Base-by-base conservation (phyloP, 495 filamentous ascomycete species). In the Glonium stellatum region DNA sequence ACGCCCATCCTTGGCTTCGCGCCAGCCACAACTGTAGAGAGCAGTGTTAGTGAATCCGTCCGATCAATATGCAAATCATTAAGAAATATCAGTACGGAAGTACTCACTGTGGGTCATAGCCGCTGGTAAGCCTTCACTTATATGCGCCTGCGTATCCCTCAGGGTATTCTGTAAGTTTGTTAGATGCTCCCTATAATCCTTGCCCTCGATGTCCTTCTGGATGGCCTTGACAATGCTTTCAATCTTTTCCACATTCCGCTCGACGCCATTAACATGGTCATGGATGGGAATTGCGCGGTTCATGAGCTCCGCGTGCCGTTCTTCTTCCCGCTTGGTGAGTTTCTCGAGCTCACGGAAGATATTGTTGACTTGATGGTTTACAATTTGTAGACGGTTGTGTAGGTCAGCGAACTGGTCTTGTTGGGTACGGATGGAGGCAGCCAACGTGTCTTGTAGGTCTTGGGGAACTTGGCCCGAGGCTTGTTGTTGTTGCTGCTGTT, bases 331-430 rank as follows among this genome's bases (percentile, higher is more conserved):
- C 61, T 80, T 76, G 50, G 89, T 81, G 60, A 75, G 75, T 44
- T 77, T 74, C 6, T 76, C 75, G n/a, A 87, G 66, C 47, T 87
- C 78, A 46, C 82, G 82, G 71, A 87, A 80, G 69, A 92, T 78
- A 70, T 78, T 83, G 47, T 81, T 83, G 35, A 89, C 75, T 55
- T 86, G 84, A 63, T 90, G 84, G 76, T 85, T 85, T 62, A 91
- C 76, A 46, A 78, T 79, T 70, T 95, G 87, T 8, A 97, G 72
- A 9, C 89, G 84, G 77, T 87, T 86, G 72, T 90, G 82, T 10
- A 97, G 79, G 68, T 97, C 90, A 15, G 77, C 79, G 69, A 95
- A 92, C 68, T 95, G 90, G 22, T 76, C 74, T 19, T 75, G 69
- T 42, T 72, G 69, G 36, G 79, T 78, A 54, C 76, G 77, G 64